A percentile compares a stretch with the other conserved stretches of the same genome.
phyloP scores from a whole-genome alignment of 495 filamentous ascomycete species.

The Delitschia confertaspora region DNA sequence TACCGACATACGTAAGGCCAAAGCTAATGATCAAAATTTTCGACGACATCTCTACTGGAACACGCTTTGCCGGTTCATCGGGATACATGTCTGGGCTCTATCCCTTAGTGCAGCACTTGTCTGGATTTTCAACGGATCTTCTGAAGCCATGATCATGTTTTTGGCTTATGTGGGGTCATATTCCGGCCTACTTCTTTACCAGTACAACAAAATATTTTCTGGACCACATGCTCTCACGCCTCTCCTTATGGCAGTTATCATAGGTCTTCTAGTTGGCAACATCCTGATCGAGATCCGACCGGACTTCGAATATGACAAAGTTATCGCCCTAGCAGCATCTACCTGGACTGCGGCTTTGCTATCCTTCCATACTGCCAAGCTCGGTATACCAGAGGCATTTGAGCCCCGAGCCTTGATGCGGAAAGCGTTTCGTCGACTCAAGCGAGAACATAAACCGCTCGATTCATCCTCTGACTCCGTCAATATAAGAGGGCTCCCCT shows the following conservation, averaged over 20 bases:
- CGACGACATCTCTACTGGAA: slow-evolving; percentile 48
- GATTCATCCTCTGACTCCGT: slow-evolving; percentile 14
- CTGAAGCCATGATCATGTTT: slow-evolving; percentile 43
- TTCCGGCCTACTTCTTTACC: slow-evolving; percentile 51
- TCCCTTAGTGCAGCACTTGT: slow-evolving; percentile 43
- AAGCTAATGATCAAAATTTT: slow-evolving; percentile 40
- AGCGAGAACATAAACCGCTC: background rate
- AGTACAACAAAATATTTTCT: slow-evolving; percentile 54
- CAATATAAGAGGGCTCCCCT: slow-evolving; percentile 34
- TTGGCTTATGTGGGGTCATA: slow-evolving; percentile 47
- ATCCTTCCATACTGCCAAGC: slow-evolving; percentile 36
- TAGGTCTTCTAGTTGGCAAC: slow-evolving; percentile 43
- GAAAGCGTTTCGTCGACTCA: slow-evolving; percentile 3
- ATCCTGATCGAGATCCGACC: slow-evolving; percentile 20
- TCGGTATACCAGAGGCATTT: slow-evolving; percentile 28
- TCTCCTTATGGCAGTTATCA: slow-evolving; percentile 38
- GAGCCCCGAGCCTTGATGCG: slow-evolving; percentile 9
- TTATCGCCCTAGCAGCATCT: slow-evolving; percentile 43
- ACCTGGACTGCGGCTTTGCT: slow-evolving; percentile 49
- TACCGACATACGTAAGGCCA: slow-evolving; percentile 34
- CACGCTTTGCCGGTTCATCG: slow-evolving; percentile 44
- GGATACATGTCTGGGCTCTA: slow-evolving; percentile 51
- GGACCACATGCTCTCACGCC: slow-evolving; percentile 47
- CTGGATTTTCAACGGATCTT: slow-evolving; percentile 44
- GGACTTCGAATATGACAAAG: slow-evolving; percentile 40